phyloP scores from a whole-genome alignment of 305 asterid genomes.

The Fraxinus sp. region DNA sequence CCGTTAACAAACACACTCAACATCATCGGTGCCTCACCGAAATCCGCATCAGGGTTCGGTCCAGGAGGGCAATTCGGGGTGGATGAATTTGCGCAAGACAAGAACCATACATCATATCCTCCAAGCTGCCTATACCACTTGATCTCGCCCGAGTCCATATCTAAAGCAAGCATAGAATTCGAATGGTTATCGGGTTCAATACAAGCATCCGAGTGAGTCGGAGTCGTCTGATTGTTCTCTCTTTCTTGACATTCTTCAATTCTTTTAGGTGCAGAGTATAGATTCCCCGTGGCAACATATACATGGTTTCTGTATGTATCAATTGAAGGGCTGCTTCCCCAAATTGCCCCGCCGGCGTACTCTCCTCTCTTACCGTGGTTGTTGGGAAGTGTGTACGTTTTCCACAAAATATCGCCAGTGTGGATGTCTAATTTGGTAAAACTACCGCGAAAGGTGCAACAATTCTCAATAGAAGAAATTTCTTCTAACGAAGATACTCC shows the following conservation, averaged over 20 bases:
- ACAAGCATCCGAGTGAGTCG: constrained; percentile 38
- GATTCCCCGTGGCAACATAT: constrained; percentile 56
- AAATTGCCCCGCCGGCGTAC: constrained; percentile 51
- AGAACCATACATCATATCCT: constrained; percentile 59
- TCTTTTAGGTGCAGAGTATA: constrained; percentile 44
- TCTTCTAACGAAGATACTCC: constrained; percentile 53
- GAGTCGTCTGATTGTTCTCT: constrained; percentile 39
- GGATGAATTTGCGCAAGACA: constrained; percentile 36
- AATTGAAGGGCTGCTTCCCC: constrained; percentile 72
- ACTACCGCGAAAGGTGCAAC: constrained; percentile 59
- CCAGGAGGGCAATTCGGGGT: constrained; percentile 44
- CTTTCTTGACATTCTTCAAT: constrained; percentile 39
- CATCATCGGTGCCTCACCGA: constrained; percentile 65
- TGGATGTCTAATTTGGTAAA: constrained; percentile 38
- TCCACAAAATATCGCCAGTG: constrained; percentile 46
- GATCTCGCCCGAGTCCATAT: constrained; percentile 36
- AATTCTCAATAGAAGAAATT: constrained; percentile 24
- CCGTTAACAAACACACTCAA: constrained; percentile 29
- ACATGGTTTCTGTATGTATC: constrained; percentile 40
- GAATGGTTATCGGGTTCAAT: constrained; percentile 44
- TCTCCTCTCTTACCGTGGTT: constrained; percentile 38
- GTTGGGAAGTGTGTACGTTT: constrained; percentile 45
- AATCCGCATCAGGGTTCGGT: constrained; percentile 52
- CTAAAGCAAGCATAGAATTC: constrained; percentile 45
- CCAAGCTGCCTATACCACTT: constrained; percentile 54